Base-by-base conservation (phyloP, 2,329 filamentous ascomycete species). In the Arthrobotrys sinensis region DNA sequence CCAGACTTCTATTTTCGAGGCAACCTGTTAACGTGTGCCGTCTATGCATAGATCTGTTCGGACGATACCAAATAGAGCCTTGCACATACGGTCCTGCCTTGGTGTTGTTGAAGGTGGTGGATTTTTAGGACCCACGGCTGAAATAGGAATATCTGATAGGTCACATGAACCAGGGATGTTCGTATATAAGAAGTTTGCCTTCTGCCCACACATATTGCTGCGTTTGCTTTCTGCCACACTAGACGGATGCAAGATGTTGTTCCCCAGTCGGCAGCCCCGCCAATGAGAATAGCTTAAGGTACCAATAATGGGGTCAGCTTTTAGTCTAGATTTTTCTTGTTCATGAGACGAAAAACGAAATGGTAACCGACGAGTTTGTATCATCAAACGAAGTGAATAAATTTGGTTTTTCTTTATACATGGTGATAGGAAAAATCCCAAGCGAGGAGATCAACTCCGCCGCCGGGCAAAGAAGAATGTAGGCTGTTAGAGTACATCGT, bases 391-490 rank as follows among this genome's bases (percentile, higher is more conserved):
- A 60, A 66, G 60, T 66, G 60, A 73, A 71, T 57, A 63, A 66
- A 73, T 66, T 65, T 60, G 60, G n/a, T 66, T 60, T 63, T 73
- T 60, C 55, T 73, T 57, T 73, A 72, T 60, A 73, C 50, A 72
- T 50, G 28, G 38, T 71, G 53, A 66, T 65, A 66, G 24, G 43
- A 60, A 36, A 46, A n/a, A 50, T 32, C 24, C 50, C 48, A n/a
- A 60, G 34, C 60, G 12, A 53, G 14, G 52, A 73, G 69, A 24
- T 73, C 69, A 73, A 73, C 69, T 73, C 48, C 40, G 46, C 45
- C n/a, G 34, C 10, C 45, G 34, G 57, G n/a, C n/a, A 19, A n/a
- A 40, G 68, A 73, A 73, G 69, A 73, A 73, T 40, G 69, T 65
- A 72, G 32, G 19, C 11, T 24, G 57, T 72, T 70, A 70, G 38